These are phyloP conservation scores for Leishmania turanica DNA, from an alignment of 208 protist species.

Conservation along the genomic window DNA sequence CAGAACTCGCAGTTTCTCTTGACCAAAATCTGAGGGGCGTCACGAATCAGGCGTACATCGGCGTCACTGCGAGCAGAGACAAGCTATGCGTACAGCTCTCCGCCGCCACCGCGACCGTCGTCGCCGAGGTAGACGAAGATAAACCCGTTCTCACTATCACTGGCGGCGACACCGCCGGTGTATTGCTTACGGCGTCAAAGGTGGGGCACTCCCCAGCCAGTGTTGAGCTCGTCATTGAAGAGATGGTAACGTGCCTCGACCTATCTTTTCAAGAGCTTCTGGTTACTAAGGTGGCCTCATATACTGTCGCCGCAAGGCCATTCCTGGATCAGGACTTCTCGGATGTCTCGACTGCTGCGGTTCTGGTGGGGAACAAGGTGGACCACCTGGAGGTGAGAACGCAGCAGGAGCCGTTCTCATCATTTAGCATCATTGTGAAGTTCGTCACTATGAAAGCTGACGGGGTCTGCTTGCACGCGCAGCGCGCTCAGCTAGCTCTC, in stretches of 20 bases:
- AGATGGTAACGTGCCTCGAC: slow-evolving; percentile 15
- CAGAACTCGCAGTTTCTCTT: slow-evolving; percentile 5
- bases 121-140: slow-evolving; percentile 11
- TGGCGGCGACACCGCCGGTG: slow-evolving; percentile 3
- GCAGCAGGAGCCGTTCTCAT: slow-evolving; percentile 4
- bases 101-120: slow-evolving; percentile 2
- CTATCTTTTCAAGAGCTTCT: slow-evolving; percentile 26
- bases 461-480: slow-evolving; percentile 11
- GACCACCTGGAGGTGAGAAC: neutral
- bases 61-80: neutral
- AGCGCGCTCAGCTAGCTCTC: neutral
- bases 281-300: slow-evolving; percentile 13
- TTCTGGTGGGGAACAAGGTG: neutral
- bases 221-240: slow-evolving; percentile 10
- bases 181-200: slow-evolving; percentile 13
- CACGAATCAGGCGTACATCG: neutral
- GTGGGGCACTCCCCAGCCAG: neutral
- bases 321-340: slow-evolving; percentile 15
- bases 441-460: slow-evolving; percentile 16
- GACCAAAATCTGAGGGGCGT: slow-evolving; percentile 7
- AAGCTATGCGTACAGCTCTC: slow-evolving; percentile 7
- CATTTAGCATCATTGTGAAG: slow-evolving; percentile 17
- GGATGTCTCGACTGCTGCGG: neutral
- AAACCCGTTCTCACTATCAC: slow-evolving; percentile 17
- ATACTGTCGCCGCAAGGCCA: slow-evolving; percentile 14